Base-by-base conservation (phyloP, 2,329 filamentous ascomycete species). In the Gaeumannomyces tritici region DNA sequence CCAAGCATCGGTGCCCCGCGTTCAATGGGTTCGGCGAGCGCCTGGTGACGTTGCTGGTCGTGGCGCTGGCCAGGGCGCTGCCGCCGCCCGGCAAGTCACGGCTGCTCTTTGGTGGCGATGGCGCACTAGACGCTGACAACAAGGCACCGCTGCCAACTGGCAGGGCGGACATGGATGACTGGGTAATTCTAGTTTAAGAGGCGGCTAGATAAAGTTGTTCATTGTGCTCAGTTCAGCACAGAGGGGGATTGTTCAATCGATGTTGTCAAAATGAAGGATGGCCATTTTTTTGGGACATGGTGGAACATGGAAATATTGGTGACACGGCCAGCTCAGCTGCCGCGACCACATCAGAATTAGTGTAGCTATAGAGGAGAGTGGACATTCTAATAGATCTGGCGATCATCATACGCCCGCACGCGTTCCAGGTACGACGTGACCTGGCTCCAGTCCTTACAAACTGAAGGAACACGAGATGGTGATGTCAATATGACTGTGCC, bases 381-480 rank as follows among this genome's bases (percentile, higher is more conserved):
- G n/a, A 2, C 21, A 5, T n/a, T n/a, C 42, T 68, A 78, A 64
- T 76, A 78, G 61, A 79, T 79, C 28, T 76, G 66, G 64, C 76
- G 74, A 65, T 78, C 75, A 60, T 79, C 76, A 62, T 79, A 78
- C 2, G 76, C 76, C 51, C 77, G 71, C 28, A 78, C 76, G 62
- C 74, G 72, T 67, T 79, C 77, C 33, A 79, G 68, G 62, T 79
- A 79, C 8, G 63, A 64, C 61, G 73, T 73, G 62, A 79, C 76
- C 65, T 78, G 70, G 61, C 66, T 68, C 66, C 75, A 77, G 64
- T 79, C 73, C 66, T 75, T 76, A 70, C 77, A 79, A 57, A 79
- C 76, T 76, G 55, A 26, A 29, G 15, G 47, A 15, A 29, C 28
- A 18, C 56, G 27, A n/a, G 33, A 24, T 6, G 42, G 1, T 2